Conservation (phyloP, 257 asterid species). For the Lycium ferocissimum region DNA sequence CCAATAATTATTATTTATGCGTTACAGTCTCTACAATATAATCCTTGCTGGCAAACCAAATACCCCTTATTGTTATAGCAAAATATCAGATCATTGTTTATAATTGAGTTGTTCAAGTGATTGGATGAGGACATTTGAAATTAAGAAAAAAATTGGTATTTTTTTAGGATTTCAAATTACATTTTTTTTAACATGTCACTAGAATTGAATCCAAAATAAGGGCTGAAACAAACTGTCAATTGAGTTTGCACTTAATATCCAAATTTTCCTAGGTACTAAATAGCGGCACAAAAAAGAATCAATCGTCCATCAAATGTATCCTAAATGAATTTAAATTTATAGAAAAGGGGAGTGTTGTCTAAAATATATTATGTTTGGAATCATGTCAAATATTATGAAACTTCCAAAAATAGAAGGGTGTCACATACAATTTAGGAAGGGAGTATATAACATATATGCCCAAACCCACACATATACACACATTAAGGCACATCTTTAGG, state of each 20-base stretch:
- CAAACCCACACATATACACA: not conserved
- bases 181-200: not conserved
- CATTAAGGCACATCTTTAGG: not conserved
- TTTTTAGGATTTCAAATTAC: not conserved
- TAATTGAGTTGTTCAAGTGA: not conserved
- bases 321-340: too few species aligned
- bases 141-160: not conserved
- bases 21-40: not conserved
- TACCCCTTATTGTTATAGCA: not conserved
- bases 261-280: not conserved
- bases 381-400: not conserved
- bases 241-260: not conserved
- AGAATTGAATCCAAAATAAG: constrained; percentile 6
- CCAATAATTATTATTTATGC: not conserved
- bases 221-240: not conserved
- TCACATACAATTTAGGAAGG: not conserved
- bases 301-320: not conserved
- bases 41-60: not conserved
- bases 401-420: not conserved
- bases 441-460: not conserved
- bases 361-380: not conserved
- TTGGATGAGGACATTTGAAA: not conserved
- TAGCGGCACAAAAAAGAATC: not conserved
- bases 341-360: not conserved
- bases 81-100: not conserved